phyloP scores from a whole-genome alignment of 441 rosid genomes.

The Arabidopsis hybrid region DNA sequence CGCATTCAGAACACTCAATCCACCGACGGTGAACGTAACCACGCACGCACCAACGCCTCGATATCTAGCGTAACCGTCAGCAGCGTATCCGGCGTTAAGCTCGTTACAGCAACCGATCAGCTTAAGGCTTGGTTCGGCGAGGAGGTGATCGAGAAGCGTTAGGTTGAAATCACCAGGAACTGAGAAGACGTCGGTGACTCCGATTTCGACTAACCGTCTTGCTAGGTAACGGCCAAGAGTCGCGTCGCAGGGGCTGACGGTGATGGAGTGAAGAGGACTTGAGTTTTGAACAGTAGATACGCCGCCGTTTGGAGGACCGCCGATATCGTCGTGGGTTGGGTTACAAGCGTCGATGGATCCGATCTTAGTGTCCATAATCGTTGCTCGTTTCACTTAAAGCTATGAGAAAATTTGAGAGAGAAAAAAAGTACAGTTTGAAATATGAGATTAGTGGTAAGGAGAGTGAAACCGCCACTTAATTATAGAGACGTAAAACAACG shows the following conservation, averaged over 20 bases:
- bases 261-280: conserved; percentile 24
- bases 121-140: conserved; percentile 76
- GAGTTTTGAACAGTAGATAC: conserved; percentile 53
- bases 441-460: conserved; percentile 15
- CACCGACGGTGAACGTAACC: conserved; percentile 77
- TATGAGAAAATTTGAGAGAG: background rate
- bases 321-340: conserved; percentile 49
- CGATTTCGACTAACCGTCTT: conserved; percentile 70
- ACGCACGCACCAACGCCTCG: conserved; percentile 79
- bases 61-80: conserved; percentile 68
- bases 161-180: conserved; percentile 91
- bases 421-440: background rate
- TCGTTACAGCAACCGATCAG: conserved; percentile 86
- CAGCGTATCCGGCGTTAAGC: conserved; percentile 80
- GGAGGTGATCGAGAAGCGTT: conserved; percentile 76
- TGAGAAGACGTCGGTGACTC: conserved; percentile 69
- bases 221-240: conserved; percentile 83
- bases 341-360: conserved; percentile 61
- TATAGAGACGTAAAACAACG: conserved; percentile 30
- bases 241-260: conserved; percentile 48
- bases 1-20: conserved; percentile 70
- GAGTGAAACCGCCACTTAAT: conserved; percentile 31
- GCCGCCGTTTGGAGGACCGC: conserved; percentile 50
- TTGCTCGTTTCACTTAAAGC: background rate
- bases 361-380: conserved; percentile 56